A percentile compares a stretch with the other conserved stretches of the same genome.
Evolutionary conservation across 441 rosid species (phyloP).

Genomic region (Gossypium davidsonii): DNA sequence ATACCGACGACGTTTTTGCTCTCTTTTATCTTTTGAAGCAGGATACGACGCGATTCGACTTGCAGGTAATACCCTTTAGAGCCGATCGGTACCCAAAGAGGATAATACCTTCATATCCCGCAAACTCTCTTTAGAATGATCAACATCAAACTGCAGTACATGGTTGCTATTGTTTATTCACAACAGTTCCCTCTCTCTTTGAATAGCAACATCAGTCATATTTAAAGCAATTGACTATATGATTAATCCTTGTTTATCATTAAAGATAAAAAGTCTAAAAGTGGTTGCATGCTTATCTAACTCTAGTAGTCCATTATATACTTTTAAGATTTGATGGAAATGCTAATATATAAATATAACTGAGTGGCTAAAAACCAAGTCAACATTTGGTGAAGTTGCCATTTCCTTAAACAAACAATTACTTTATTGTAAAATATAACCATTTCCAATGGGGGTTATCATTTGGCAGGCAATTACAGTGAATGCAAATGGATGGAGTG

Average conservation of each 20-base stretch:
- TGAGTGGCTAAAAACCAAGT: neutral
- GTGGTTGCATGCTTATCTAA: neutral
- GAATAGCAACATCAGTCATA: neutral
- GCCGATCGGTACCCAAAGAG: no score
- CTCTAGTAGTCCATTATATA: neutral
- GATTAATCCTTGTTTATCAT: neutral
- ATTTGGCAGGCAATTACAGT: conserved; percentile 27
- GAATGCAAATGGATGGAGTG: conserved; percentile 35
- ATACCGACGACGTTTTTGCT: conserved; percentile 30
- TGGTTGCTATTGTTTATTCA: neutral
- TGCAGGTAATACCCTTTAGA: conserved; percentile 18
- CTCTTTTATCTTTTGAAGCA: conserved; percentile 32
- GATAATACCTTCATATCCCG: no score
- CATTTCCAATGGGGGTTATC: neutral
- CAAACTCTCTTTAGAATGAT: neutral
- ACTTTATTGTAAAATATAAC: no score
- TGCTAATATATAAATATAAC: neutral
- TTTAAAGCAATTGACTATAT: no score
- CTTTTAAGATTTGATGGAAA: neutral
- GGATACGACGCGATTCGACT: conserved; percentile 11
- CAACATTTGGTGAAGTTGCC: neutral
- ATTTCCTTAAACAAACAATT: no score
- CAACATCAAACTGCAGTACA: neutral
- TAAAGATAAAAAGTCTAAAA: neutral
- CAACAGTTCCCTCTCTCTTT: neutral